Evolutionary conservation across 441 rosid species (phyloP).

Genomic region (Isatis lusitanica): DNA sequence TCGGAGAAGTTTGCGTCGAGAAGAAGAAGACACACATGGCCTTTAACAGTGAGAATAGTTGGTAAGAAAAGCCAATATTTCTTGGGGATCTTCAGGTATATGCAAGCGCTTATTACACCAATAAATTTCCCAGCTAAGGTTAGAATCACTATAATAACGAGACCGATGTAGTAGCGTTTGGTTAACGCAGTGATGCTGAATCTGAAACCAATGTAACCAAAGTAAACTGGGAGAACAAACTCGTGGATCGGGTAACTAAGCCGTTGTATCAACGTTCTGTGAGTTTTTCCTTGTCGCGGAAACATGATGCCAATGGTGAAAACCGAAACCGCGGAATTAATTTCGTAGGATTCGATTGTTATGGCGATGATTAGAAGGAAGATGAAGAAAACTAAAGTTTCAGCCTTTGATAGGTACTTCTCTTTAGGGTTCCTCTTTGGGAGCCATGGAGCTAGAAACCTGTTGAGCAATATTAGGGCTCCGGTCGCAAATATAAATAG

Average conservation of each 20-base stretch:
- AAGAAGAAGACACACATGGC: constrained; percentile 65
- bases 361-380: constrained; percentile 41
- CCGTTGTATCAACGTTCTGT: constrained; percentile 58
- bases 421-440: constrained; percentile 49
- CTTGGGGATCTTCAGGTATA: constrained; percentile 50
- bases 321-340: constrained; percentile 45
- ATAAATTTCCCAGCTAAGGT: constrained; percentile 50
- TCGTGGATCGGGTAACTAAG: constrained; percentile 65
- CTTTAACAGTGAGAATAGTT: constrained; percentile 68
- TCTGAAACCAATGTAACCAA: constrained; percentile 71
- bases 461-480: constrained; percentile 42
- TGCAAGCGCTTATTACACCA: constrained; percentile 58
- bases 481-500: constrained; percentile 34
- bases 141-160: constrained; percentile 40
- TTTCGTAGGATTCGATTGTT: constrained; percentile 42
- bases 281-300: constrained; percentile 77
- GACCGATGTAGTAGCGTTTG: constrained; percentile 11
- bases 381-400: constrained; percentile 46
- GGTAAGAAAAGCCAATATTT: constrained; percentile 53
- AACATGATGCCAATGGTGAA: constrained; percentile 66
- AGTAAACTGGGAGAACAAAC: constrained; percentile 75
- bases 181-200: constrained; percentile 36
- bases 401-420: constrained; percentile 59
- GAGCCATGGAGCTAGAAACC: constrained; percentile 55
- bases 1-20: constrained; percentile 21